Evolutionary conservation across 495 filamentous ascomycete species (phyloP), one percentile per base, ranked within the genome.

Genomic region (Baudoinia panamericana): DNA sequence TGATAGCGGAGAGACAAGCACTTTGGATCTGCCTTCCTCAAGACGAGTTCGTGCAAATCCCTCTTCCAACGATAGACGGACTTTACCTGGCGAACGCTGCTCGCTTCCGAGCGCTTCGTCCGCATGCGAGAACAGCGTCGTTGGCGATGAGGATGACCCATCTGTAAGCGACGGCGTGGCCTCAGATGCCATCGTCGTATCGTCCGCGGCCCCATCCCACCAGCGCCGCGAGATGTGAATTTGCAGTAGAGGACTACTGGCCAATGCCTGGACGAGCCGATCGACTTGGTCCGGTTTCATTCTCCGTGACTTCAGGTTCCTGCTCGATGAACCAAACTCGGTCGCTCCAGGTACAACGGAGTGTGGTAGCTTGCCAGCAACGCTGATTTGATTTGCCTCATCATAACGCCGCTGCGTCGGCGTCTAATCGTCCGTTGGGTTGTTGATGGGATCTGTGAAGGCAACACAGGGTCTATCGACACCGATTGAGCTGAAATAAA

Each of bases 261-360:
- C 46, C 9, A 50, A 27, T 11, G 46, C 41, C 34, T 29, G 31
- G 16, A 39, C 41, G 13, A 50, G 27, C 21, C 40, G 24, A 22
- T 50, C 46, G 2, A 50, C 40, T 39, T 45, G 46, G 40, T 31
- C 41, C 9, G 40, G 46, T 17, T 19, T 28, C 19, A 50, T 30
- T 33, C 43, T 11, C 9, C 39, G 28, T 29, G 4, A 10, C 5
- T 18, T 6, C 26, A 10, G 13, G 11, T 5, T 22, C 21, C 26
- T 32, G 31, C 12, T 43, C n/a, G 10, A 19, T 6, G n/a, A 7
- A 5, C 36, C 11, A 8, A 6, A 11, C 4, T 15, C 19, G 6
- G 7, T 5, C 12, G 7, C 20, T n/a, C 16, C 22, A 16, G 20
- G 19, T 18, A 2, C 24, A 21, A 19, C 30, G 8, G 31, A 4